Percentiles rank a stretch among this genome's conserved stretches.
These are phyloP conservation scores for Sporothrix variecibatus DNA, from an alignment of 2,329 filamentous ascomycete genomes.

Conservation along the genomic window DNA sequence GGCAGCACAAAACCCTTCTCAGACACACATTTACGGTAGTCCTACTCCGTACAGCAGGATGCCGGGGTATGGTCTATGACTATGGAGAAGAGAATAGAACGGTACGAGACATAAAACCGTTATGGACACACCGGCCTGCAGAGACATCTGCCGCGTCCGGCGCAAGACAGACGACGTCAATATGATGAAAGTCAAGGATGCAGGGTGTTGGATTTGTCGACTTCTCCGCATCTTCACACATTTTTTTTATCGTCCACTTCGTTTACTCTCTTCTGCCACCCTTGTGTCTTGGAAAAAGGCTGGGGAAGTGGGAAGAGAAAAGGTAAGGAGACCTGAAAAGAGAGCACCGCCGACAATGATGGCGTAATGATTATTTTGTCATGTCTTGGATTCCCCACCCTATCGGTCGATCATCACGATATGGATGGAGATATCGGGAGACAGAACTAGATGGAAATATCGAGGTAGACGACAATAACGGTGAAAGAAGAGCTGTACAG, in stretches of 20 bases:
- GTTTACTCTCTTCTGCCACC: background rate
- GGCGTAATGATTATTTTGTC: background rate
- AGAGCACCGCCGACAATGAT: background rate
- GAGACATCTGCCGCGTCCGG: slow-evolving; percentile 1
- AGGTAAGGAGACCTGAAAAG: background rate
- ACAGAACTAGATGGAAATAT: background rate
- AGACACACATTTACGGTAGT: background rate
- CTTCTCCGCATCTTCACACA: background rate
- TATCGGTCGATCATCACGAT: background rate
- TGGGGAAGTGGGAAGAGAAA: background rate
- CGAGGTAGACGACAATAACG: background rate
- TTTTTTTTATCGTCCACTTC: background rate
- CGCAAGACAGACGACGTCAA: slow-evolving; percentile 9
- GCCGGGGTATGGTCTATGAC: background rate
- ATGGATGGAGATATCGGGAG: background rate
- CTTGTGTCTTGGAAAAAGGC: background rate
- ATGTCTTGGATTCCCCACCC: slow-evolving; percentile 9
- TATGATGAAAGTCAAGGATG: background rate
- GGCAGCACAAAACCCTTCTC: background rate
- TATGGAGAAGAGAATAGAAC: background rate
- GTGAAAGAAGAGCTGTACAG: background rate
- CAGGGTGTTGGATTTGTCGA: background rate
- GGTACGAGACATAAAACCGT: slow-evolving; percentile 10
- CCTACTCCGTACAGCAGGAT: background rate
- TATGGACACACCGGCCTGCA: background rate